Percentiles rank a stretch among this genome's conserved stretches.
Evolutionary conservation across 1,139 yeast species (phyloP).

Genomic region (Diutina neorugosa): DNA sequence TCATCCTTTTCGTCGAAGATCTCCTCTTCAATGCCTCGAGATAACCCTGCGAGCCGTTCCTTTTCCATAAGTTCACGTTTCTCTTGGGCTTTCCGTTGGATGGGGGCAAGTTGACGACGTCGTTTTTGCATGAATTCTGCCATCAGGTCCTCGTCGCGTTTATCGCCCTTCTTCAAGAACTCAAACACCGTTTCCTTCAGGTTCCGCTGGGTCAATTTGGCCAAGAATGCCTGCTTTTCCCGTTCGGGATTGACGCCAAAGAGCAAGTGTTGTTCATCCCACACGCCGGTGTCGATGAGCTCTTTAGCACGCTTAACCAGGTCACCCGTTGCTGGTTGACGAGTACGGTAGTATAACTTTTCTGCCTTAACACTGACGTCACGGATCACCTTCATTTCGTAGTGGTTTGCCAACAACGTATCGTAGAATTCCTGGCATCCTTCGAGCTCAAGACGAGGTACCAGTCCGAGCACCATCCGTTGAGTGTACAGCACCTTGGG

Average conservation of each 20-base stretch:
- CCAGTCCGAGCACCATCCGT: constrained; percentile 71
- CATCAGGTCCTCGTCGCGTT: constrained; percentile 46
- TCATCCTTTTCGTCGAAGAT: constrained; percentile 44
- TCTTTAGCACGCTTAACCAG: constrained; percentile 80
- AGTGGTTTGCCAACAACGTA: constrained; percentile 47
- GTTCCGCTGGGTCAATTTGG: constrained; percentile 53
- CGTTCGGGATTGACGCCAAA: constrained; percentile 65
- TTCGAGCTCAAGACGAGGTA: constrained; percentile 67
- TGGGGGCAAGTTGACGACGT: constrained; percentile 78
- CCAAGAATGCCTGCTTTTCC: constrained; percentile 65
- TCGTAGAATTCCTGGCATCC: constrained; percentile 61
- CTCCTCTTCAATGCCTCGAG: constrained; percentile 66
- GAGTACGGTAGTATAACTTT: constrained; percentile 70
- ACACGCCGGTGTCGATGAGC: constrained; percentile 52
- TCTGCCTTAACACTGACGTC: constrained; percentile 83
- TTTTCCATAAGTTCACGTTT: constrained; percentile 55
- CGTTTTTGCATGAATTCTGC: constrained; percentile 79
- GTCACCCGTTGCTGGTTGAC: constrained; percentile 78
- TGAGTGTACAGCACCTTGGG: constrained; percentile 64
- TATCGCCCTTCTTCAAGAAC: constrained; percentile 44
- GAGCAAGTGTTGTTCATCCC: constrained; percentile 80
- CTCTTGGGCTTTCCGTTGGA: constrained; percentile 69
- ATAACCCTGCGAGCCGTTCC: constrained; percentile 66
- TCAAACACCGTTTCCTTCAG: constrained; percentile 91
- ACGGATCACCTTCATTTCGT: constrained; percentile 53